phyloP scores from a whole-genome alignment of 345 rosid genomes.

The Brassica rapa region DNA sequence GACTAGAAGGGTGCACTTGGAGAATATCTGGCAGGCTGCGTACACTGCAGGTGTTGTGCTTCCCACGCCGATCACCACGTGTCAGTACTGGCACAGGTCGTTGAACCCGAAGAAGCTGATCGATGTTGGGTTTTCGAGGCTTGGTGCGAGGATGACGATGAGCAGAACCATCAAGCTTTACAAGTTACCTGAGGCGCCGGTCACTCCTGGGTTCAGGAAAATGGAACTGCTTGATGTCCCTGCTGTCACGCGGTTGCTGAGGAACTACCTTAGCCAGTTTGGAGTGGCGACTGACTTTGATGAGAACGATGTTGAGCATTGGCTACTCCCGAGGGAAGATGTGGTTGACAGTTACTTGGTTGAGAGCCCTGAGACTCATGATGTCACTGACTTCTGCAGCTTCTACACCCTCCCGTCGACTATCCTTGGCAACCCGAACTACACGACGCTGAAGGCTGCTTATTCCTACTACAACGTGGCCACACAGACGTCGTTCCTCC shows the following conservation, averaged over 20 bases:
- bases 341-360: constrained; percentile 87
- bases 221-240: constrained; percentile 89
- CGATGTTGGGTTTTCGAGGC: constrained; percentile 93
- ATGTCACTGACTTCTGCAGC: constrained; percentile 92
- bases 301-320: constrained; percentile 84
- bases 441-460: constrained; percentile 81
- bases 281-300: constrained; percentile 85
- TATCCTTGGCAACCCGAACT: constrained; percentile 80
- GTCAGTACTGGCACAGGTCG: constrained; percentile 97
- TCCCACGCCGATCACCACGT: constrained; percentile 87
- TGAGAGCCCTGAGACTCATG: constrained; percentile 80
- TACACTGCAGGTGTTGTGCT: constrained; percentile 92
- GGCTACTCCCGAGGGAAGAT: constrained; percentile 81
- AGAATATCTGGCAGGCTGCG: constrained; percentile 95
- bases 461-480: constrained; percentile 91
- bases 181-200: constrained; percentile 72
- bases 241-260: constrained; percentile 77
- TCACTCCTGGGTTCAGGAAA: constrained; percentile 83
- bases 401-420: constrained; percentile 95
- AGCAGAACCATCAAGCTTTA: constrained; percentile 89
- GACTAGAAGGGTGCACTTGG: constrained; percentile 86
- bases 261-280: constrained; percentile 69
- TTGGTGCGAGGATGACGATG: constrained; percentile 95
- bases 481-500: constrained; percentile 77
- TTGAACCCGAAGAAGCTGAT: constrained; percentile 95